Conservation (phyloP, 805 yeast genomes). For the Starmerella apicola region DNA sequence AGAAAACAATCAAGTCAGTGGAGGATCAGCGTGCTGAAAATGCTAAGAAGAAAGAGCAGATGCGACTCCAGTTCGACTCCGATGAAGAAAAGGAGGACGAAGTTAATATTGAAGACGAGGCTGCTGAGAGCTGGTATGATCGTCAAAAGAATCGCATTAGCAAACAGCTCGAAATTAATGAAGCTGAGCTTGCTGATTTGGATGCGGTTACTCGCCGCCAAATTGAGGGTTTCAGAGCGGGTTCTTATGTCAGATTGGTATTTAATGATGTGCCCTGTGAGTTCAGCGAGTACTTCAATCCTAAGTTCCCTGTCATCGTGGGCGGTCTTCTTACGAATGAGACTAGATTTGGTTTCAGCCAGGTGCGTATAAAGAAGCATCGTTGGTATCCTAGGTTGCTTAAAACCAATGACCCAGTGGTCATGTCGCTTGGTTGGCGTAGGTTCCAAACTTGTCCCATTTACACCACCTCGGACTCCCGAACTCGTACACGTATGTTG, state of each 20-base stretch:
- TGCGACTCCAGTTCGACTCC: slow-evolving; percentile 80
- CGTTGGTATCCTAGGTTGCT: slow-evolving; percentile 97
- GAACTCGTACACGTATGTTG: slow-evolving; percentile 95
- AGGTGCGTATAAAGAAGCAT: slow-evolving; percentile 90
- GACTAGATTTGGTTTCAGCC: slow-evolving; percentile 81
- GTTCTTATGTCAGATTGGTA: slow-evolving; percentile 82
- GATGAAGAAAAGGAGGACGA: slow-evolving; percentile 59
- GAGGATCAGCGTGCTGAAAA: slow-evolving; percentile 69
- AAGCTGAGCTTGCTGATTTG: slow-evolving; percentile 51
- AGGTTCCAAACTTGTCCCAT: slow-evolving; percentile 94
- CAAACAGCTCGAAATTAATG: slow-evolving; percentile 87
- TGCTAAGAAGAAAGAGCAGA: slow-evolving; percentile 79
- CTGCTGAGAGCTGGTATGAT: slow-evolving; percentile 95
- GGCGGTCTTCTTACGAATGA: slow-evolving; percentile 90
- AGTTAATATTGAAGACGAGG: slow-evolving; percentile 54
- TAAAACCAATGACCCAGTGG: slow-evolving; percentile 90
- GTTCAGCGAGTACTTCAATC: slow-evolving; percentile 74
- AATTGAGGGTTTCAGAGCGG: slow-evolving; percentile 87
- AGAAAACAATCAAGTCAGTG: slow-evolving; percentile 31
- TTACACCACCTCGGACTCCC: slow-evolving; percentile 90
- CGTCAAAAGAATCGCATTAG: slow-evolving; percentile 94
- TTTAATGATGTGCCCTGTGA: slow-evolving; percentile 80
- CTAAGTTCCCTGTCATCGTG: slow-evolving; percentile 69
- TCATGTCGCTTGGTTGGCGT: slow-evolving; percentile 93
- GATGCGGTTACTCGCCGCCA: slow-evolving; percentile 63